Evolutionary conservation across 2,329 filamentous ascomycete species (phyloP), one percentile per base, ranked within the genome.

Genomic region (Fusarium sp.): DNA sequence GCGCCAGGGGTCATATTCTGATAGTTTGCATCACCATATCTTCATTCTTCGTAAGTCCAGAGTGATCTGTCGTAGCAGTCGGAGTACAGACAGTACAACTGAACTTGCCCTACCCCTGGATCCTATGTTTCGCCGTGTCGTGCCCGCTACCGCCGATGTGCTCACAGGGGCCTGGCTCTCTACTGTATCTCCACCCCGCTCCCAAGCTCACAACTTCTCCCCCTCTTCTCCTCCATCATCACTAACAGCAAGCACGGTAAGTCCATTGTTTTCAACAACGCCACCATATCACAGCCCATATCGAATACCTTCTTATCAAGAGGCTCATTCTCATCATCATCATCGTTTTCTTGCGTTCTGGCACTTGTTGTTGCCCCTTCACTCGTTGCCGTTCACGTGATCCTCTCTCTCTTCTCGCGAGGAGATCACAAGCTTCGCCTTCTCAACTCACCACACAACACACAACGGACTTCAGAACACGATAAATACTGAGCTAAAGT

Each of bases 171-270:
- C 31, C 20, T 35, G 12, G 22, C 10, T 31, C 18, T 25, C 38
- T 29, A 64, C 33, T 46, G 18, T 5, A 63, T 55, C 42, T 56
- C 42, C 67, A 52, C 49, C 14, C n/a, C 25, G 15, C 15, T 45
- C 38, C 54, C 42, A 67, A 44, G 44, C 18, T 41, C 41, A 45
- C 53, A 41, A 35, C 52, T 44, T 29, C n/a, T 49, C 53, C 27
- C 27, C 46, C 38, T 53, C 41, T 31, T 33, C 41, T 52, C 39
- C 18, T 22, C 25, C 22, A 63, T 42, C 54, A 55, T 39, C 29
- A 22, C 44, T 49, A 54, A 56, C 41, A 58, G 59, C 53, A 70
- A 53, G 33, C 36, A 57, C 41, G 25, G 49, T 39, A 39, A 57
- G 39, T n/a, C 31, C 25, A 8, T 29, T 46, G 27, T 44, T 49